Conservation (phyloP, 2,329 filamentous ascomycete genomes). For the Penicillium janthinellum region DNA sequence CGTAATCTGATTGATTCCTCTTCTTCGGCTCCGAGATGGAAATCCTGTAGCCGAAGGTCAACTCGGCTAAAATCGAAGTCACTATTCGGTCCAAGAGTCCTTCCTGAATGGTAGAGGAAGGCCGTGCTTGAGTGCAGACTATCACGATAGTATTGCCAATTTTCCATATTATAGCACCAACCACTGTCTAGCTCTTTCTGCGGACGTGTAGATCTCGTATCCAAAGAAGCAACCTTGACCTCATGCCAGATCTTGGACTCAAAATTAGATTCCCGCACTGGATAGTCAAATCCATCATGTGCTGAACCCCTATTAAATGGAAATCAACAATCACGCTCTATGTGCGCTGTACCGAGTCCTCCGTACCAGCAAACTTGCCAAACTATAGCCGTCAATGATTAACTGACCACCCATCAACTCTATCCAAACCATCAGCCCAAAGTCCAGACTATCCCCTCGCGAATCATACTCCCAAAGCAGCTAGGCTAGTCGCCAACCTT, state of each 20-base stretch:
- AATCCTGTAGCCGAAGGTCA: not conserved
- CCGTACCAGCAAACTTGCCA: too few relatives aligned
- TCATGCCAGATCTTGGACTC: not conserved
- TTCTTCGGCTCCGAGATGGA: not conserved
- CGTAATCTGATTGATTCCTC: not conserved
- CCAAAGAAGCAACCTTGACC: not conserved
- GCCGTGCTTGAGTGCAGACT: not conserved
- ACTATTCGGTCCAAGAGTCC: not conserved
- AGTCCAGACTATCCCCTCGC: not conserved
- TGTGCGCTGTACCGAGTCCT: too few relatives aligned
- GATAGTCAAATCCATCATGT: not conserved
- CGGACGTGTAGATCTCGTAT: not conserved
- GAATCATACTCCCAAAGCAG: not conserved
- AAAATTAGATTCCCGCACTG: not conserved
- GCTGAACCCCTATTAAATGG: not conserved
- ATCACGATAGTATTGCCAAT: not conserved
- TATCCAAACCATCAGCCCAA: not conserved
- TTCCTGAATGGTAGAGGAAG: not conserved
- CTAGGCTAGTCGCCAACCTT: slow-evolving; percentile 1
- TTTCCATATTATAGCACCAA: too few relatives aligned
- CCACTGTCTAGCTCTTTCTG: not conserved
- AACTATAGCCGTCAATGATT: too few relatives aligned
- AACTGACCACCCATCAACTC: too few relatives aligned
- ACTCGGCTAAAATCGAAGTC: not conserved
- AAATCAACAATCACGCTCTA: too few relatives aligned